phyloP scores from a whole-genome alignment of 164 flowering plant species.

The Aristolochia contorta region DNA sequence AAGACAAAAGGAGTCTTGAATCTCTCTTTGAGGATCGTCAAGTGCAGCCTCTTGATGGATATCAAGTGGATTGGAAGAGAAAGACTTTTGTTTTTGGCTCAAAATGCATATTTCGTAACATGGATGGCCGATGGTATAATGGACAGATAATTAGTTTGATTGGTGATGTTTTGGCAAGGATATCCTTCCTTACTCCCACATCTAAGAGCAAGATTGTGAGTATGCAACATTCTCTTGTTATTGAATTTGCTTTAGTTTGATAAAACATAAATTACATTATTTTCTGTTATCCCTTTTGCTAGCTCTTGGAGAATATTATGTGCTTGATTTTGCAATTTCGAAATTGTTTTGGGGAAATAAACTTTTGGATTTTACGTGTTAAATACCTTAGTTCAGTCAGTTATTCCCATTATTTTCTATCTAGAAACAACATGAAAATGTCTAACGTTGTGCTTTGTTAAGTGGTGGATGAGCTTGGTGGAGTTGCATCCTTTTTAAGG shows the following conservation, averaged over 20 bases:
- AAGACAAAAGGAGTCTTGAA: slow-evolving; percentile 12
- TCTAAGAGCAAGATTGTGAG: slow-evolving; percentile 78
- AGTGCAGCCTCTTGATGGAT: slow-evolving; percentile 41
- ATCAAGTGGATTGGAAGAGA: slow-evolving; percentile 30
- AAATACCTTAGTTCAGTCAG: no score
- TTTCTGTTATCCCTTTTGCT: background rate
- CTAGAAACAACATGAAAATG: no score
- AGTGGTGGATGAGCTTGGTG: no score
- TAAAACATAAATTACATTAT: background rate
- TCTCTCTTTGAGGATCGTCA: slow-evolving; percentile 25
- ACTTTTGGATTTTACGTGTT: no score
- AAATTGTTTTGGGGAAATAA: no score
- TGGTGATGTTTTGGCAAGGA: slow-evolving; percentile 43
- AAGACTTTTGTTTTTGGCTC: slow-evolving; percentile 47
- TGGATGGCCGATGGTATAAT: slow-evolving; percentile 88
- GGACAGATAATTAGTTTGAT: slow-evolving; percentile 55
- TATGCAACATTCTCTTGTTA: slow-evolving; percentile 10
- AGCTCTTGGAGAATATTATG: background rate
- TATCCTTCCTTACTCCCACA: slow-evolving; percentile 83
- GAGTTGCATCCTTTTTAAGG: slow-evolving; percentile 68
- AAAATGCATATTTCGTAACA: slow-evolving; percentile 81
- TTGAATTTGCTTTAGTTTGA: background rate
- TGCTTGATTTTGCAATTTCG: no score
- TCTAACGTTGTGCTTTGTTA: no score
- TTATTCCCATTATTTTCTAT: no score